Evolutionary conservation across 306 rosid genomes (phyloP).

Genomic region (Cucumis hystrix): DNA sequence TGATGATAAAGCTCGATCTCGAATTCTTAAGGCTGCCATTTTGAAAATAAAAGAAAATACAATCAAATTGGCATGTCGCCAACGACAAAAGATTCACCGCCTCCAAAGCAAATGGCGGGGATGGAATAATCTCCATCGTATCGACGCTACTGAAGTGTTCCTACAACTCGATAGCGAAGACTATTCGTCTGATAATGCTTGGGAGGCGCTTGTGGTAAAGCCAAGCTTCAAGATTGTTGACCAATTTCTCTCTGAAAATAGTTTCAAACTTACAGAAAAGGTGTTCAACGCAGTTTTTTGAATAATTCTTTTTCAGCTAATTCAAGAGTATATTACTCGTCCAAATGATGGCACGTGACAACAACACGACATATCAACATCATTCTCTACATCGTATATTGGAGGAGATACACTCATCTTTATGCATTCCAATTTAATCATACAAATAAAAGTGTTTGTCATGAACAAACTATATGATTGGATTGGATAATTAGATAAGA

Average conservation of each 20-base stretch:
- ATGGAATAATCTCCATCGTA: slow-evolving; percentile 16
- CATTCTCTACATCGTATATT: not conserved
- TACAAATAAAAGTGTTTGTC: no score
- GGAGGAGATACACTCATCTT: no score
- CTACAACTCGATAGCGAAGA: not conserved
- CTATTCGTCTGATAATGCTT: slow-evolving; percentile 4
- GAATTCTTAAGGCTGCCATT: slow-evolving; percentile 18
- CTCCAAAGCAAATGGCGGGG: slow-evolving; percentile 10
- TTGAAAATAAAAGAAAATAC: slow-evolving; percentile 25
- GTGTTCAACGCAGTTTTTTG: no score
- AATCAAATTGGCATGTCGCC: slow-evolving; percentile 15
- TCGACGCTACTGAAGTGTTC: slow-evolving; percentile 30
- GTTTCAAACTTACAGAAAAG: not conserved
- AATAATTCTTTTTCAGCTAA: no score
- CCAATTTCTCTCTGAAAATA: slow-evolving; percentile 9
- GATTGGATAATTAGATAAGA: no score
- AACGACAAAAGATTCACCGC: slow-evolving; percentile 21
- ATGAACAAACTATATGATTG: no score
- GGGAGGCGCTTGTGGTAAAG: slow-evolving; percentile 21
- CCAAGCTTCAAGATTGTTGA: slow-evolving; percentile 10
- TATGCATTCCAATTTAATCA: no score
- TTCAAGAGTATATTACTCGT: not conserved
- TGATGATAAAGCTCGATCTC: not conserved
- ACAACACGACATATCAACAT: not conserved
- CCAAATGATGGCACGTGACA: not conserved